These are phyloP conservation scores for Kwoniella shivajii DNA, from an alignment of 1,284 basidiomycete species.

Conservation along the genomic window DNA sequence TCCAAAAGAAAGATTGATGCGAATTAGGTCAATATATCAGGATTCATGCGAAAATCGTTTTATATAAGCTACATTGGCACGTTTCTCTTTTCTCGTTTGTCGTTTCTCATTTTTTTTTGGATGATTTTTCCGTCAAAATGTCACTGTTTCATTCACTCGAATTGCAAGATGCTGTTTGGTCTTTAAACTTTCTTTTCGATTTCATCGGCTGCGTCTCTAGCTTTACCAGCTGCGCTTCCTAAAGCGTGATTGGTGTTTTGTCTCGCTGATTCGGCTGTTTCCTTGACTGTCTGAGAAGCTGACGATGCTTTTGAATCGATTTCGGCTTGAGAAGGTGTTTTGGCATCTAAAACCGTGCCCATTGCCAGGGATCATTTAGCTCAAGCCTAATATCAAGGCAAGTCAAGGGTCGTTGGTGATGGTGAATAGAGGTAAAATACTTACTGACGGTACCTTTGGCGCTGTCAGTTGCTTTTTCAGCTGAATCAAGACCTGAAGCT, in stretches of 20 bases:
- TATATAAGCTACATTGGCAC: no score
- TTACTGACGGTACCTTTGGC: slow-evolving; percentile 31
- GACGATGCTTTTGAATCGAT: slow-evolving; percentile 12
- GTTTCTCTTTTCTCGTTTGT: no score
- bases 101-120: no score
- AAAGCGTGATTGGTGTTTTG: slow-evolving; percentile 28
- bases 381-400: no score
- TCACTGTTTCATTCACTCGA: no score
- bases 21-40: no score
- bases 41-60: no score
- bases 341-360: slow-evolving; percentile 13
- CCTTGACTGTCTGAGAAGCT: slow-evolving; percentile 16
- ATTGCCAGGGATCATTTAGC: no score
- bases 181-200: slow-evolving; percentile 30
- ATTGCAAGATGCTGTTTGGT: not conserved
- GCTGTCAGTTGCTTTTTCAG: slow-evolving; percentile 22
- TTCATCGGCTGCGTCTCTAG: slow-evolving; percentile 33
- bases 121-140: no score
- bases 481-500: slow-evolving; percentile 32
- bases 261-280: slow-evolving; percentile 25
- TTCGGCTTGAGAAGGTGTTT: slow-evolving; percentile 20
- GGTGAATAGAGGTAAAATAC: slow-evolving; percentile 1
- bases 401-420: not conserved
- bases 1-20: no score
- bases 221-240: slow-evolving; percentile 26